Conservation (phyloP, 208 protist genomes). For the Herpetomonas samuelpessoai region DNA sequence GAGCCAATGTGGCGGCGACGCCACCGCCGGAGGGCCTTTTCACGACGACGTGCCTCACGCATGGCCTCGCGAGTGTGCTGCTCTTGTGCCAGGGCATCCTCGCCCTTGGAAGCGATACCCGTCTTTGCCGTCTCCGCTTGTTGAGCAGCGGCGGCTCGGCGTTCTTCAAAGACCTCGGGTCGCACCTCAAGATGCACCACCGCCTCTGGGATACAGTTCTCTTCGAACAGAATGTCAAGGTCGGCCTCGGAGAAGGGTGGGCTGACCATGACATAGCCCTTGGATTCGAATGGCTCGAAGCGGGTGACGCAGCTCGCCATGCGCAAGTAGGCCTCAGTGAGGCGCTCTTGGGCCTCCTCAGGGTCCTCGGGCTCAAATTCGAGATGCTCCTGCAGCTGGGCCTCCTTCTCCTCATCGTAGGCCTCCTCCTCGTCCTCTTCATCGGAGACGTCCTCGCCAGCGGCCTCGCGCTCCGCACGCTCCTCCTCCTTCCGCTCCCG, state of each 20-base stretch:
- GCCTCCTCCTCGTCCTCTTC: slow-evolving; percentile 55
- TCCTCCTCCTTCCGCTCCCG: slow-evolving; percentile 38
- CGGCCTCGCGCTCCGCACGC: slow-evolving; percentile 26
- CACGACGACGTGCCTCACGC: slow-evolving; percentile 24
- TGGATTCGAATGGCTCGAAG: slow-evolving; percentile 83
- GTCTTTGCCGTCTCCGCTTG: neutral
- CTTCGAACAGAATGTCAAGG: slow-evolving; percentile 66
- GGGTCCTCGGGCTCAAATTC: slow-evolving; percentile 88
- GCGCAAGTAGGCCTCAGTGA: slow-evolving; percentile 81
- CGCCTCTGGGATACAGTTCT: slow-evolving; percentile 70
- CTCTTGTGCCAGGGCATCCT: slow-evolving; percentile 3
- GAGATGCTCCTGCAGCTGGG: slow-evolving; percentile 50
- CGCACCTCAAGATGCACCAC: slow-evolving; percentile 62
- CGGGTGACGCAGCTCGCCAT: slow-evolving; percentile 79
- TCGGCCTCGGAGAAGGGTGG: slow-evolving; percentile 73
- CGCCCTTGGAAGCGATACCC: neutral
- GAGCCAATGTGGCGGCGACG: slow-evolving; percentile 87
- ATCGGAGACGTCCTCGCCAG: slow-evolving; percentile 30
- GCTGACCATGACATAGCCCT: slow-evolving; percentile 87
- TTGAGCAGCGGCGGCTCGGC: slow-evolving; percentile 17
- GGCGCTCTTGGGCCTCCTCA: slow-evolving; percentile 69
- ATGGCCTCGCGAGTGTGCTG: slow-evolving; percentile 19
- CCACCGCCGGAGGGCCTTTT: slow-evolving; percentile 70
- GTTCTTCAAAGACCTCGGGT: slow-evolving; percentile 39
- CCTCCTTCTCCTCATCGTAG: slow-evolving; percentile 69